Evolutionary conservation across 2,329 filamentous ascomycete species (phyloP), one percentile per base, ranked within the genome.

Genomic region (Colletotrichum australisinense): DNA sequence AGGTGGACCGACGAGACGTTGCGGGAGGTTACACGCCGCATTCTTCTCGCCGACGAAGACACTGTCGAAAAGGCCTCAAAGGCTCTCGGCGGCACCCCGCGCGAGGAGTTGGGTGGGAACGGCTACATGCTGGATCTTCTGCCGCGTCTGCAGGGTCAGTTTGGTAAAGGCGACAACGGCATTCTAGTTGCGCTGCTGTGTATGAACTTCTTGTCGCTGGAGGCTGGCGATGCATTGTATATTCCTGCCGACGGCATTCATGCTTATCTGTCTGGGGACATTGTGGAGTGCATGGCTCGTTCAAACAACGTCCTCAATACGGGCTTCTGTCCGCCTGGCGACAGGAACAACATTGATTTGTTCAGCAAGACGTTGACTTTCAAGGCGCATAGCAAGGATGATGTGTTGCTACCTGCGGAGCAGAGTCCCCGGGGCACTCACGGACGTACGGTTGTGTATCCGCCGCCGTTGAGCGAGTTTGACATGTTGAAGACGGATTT

Each of bases 231-330:
- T 64, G 88, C 90, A 9, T 87, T 95, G 64, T 94, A 89, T 79
- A 92, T 95, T 19, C 93, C 92, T 0, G 92, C 92, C 0, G 92
- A 94, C 75, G 92, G 92, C 5, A 93, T 94, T 67, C 92, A 95
- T 78, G 93, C 93, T 0, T 95, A 94, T 78, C 84, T 95, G 0
- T 88, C 88, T 4, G 93, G 93, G 3, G 90, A 94, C 78, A 94
- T 95, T 64, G 90, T 95, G 76, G 93, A 95, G 81, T 94, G 93
- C 82, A 95, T 95, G 93, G 93, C 93, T 1, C 88, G 92, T 8
- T 91, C 88, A 24, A 92, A 95, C 83, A 94, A 94, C 71, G 93
- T 95, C 2, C 85, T 95, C 63, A 94, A 93, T 80, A 90, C 89
- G 0, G 93, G 93, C 0, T 94, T 95, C 84, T 95, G 92, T 76